Percentiles rank a stretch among this genome's conserved stretches.
Evolutionary conservation across 2,329 filamentous ascomycete species (phyloP).

Genomic region (Aureobasidium lini): DNA sequence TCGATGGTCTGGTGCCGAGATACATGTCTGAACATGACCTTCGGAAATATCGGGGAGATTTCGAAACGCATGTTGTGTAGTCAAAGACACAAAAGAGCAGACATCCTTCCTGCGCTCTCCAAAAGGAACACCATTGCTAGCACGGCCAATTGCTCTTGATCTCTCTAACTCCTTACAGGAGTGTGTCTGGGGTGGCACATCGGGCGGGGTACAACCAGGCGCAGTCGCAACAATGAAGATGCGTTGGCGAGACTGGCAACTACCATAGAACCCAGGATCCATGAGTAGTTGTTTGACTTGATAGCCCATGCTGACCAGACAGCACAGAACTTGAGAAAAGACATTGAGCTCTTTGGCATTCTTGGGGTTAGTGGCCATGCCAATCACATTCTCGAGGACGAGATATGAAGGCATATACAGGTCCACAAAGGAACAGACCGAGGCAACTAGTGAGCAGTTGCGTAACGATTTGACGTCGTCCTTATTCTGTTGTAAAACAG

Average conservation of each 20-base stretch:
- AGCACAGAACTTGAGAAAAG: conserved; percentile 65
- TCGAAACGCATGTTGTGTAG: conserved; percentile 44
- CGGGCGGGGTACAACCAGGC: conserved; percentile 53
- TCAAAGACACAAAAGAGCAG: conserved; percentile 55
- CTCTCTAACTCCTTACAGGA: conserved; percentile 23
- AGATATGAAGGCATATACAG: conserved; percentile 68
- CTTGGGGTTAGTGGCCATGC: conserved; percentile 46
- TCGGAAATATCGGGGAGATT: conserved; percentile 60
- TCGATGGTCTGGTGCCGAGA: conserved; percentile 62
- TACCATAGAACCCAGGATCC: conserved; percentile 63
- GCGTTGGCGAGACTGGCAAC: conserved; percentile 57
- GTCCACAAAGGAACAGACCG: conserved; percentile 67
- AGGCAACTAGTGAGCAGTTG: conserved; percentile 71
- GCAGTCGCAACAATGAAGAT: conserved; percentile 67
- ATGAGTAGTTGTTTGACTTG: conserved; percentile 61
- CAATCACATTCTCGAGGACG: conserved; percentile 67
- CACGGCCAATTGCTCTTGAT: conserved; percentile 49
- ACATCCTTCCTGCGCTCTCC: conserved; percentile 43
- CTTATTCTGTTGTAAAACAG: conserved; percentile 52
- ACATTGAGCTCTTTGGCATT: conserved; percentile 49
- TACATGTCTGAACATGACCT: conserved; percentile 53
- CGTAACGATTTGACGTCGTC: conserved; percentile 49
- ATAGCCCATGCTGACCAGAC: conserved; percentile 69
- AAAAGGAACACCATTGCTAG: conserved; percentile 54
- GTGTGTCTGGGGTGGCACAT: conserved; percentile 54